Evolutionary conservation across 306 rosid genomes (phyloP).

Genomic region (Quercus gilva): DNA sequence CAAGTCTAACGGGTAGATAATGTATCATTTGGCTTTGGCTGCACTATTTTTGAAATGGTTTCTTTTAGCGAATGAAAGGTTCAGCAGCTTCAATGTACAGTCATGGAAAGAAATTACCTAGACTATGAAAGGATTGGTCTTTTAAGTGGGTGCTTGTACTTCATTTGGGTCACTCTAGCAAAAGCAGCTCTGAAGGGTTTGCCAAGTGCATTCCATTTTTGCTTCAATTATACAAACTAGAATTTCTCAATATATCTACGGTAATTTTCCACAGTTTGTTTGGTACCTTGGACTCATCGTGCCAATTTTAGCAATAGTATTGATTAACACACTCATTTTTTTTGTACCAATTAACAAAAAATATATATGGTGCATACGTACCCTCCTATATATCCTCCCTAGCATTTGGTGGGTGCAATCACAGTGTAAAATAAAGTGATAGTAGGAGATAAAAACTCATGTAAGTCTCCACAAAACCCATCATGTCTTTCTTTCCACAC

Average conservation of each 20-base stretch:
- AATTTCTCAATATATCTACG: neutral
- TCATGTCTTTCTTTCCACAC: conserved; percentile 19
- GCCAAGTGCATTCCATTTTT: neutral
- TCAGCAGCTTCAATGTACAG: neutral
- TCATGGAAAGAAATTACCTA: neutral
- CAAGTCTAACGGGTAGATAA: neutral
- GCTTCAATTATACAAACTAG: neutral
- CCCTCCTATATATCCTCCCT: too few relatives aligned
- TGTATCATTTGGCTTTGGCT: neutral
- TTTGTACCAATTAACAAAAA: neutral
- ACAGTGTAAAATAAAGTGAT: neutral
- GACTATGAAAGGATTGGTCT: neutral
- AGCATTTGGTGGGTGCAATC: neutral
- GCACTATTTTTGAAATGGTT: neutral
- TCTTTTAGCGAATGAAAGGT: neutral
- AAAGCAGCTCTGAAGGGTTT: neutral
- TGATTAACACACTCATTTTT: neutral
- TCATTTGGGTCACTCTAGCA: too few relatives aligned
- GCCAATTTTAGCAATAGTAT: neutral
- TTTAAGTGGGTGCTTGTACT: too few relatives aligned
- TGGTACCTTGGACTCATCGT: neutral
- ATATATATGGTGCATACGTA: too few relatives aligned
- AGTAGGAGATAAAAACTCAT: neutral
- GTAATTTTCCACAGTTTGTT: neutral
- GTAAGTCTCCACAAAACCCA: neutral